Evolutionary conservation across 2,329 filamentous ascomycete genomes (phyloP), one percentile per base, ranked within the genome.

Genomic region (Coniochaeta prunicola): DNA sequence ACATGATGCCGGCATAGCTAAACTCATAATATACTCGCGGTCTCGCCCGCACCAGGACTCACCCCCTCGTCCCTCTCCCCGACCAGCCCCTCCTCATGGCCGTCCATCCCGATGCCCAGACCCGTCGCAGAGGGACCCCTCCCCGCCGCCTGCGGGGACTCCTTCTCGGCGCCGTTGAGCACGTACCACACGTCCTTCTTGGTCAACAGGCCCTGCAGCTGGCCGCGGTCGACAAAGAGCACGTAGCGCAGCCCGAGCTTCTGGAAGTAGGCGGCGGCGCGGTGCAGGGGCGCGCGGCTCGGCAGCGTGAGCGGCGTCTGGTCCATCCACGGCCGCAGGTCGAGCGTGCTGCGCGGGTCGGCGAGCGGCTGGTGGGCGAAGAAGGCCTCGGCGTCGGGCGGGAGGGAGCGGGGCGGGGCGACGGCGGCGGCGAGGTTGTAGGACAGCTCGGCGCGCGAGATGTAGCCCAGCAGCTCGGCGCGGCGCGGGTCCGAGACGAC

Each of bases 111-210:
- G 17, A 33, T 55, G 12, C 28, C 28, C 53, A 33, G n/a, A 12
- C 33, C 53, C 30, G 53, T 36, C 53, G 19, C 53, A n/a, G n/a
- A n/a, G n/a, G 9, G 3, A 15, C 31, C 50, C 53, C 21, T 36
- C 50, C 7, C 45, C 10, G 17, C 8, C 30, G 17, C 15, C 53
- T 5, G 28, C 53, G 24, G 19, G 31, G 31, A 6, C 31, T 33
- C 31, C 70, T 87, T 84, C 63, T 88, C 87, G 10, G 85, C 86
- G 45, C 88, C 90, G 69, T 96, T 91, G 53, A 97, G 79, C 40
- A 97, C 86, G 71, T 91, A 92, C 90, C 92, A 97, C 34, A 96
- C 87, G 74, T 99, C 94, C 77, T 99, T 99, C 78, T 97, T 97
- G 21, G 94, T 99, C 65, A 97, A 76, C 54, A 99, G 73, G 0